phyloP scores from a whole-genome alignment of 805 yeast species.

The Zygotorulaspora sp. region DNA sequence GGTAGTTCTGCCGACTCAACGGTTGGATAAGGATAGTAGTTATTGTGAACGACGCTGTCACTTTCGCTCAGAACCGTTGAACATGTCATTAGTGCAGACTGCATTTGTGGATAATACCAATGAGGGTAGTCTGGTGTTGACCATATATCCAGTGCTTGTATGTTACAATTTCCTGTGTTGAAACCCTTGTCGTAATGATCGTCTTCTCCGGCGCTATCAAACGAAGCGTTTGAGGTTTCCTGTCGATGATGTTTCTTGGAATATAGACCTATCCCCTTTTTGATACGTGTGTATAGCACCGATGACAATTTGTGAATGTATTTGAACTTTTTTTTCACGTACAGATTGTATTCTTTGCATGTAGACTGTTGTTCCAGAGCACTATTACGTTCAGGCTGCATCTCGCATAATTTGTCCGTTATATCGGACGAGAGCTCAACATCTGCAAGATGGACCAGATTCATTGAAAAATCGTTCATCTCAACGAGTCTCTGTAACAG shows the following conservation, averaged over 20 bases:
- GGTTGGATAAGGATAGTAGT: conserved; percentile 2
- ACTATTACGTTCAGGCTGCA: not conserved
- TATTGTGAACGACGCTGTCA: conserved; percentile 11
- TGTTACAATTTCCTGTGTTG: not conserved
- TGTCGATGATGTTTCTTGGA: not conserved
- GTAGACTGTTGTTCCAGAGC: not conserved
- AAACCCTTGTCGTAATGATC: not conserved
- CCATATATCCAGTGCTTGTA: not conserved
- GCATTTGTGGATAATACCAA: conserved; percentile 3
- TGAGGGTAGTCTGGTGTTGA: not conserved
- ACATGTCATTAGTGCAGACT: conserved; percentile 4
- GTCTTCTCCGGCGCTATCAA: not conserved
- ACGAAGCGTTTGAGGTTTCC: no score
- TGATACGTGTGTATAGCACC: conserved; percentile 4
- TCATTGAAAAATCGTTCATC: conserved; percentile 6
- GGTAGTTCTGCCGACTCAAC: conserved; percentile 1
- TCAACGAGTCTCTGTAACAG: conserved; percentile 8
- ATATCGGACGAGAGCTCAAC: not conserved
- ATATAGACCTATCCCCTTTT: conserved; percentile 4
- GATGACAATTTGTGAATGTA: conserved; percentile 6
- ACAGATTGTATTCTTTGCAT: not conserved
- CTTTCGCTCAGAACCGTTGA: conserved; percentile 9
- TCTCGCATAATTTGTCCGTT: not conserved
- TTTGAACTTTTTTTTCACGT: conserved; percentile 1
- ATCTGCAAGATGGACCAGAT: not conserved